Evolutionary conservation across 2,329 filamentous ascomycete species (phyloP), one percentile per base, ranked within the genome.

Genomic region (Cladorrhinum sp.): DNA sequence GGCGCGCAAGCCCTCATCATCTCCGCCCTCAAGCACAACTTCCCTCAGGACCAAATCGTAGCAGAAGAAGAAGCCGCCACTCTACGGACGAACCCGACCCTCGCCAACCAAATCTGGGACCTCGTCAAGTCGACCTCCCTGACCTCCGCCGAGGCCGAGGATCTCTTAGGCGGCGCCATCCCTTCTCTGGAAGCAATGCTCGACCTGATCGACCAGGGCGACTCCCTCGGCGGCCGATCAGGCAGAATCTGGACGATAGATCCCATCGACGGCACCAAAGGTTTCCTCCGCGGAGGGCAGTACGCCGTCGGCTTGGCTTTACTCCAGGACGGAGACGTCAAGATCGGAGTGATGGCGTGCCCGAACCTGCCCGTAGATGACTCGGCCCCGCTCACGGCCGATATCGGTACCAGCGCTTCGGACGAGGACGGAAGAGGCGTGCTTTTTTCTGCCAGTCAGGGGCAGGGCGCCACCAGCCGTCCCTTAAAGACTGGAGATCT

Each of bases 1-100:
- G 95, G 95, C 71, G 96, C 95, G 38, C 95, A 99, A 79, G 93
- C 95, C 29, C 85, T 99, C 66, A 96, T 99, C 76, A 96, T 98
- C 72, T 84, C 88, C 60, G 93, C 93, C 25, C 88, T 99, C 67
- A 88, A 88, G 76, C 85, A 91, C 76, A 91, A 90, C 76, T 99
- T 99, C 79, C 95, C 95, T 18, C 73, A 86, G 36, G 95, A 99
- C 72, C 89, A 91, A 74, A 90, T 99, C 65, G 91, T 99, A 48
- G 95, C 91, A 67, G 95, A 99, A 77, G 95, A 99, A 77, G 95
- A 99, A 77, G 91, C 93, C 7, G 86, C 85, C 62, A 84, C 88
- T 68, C 84, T 99, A 62, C 86, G 91, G 59, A 81, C 87, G 58
- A 88, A 98, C 67, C 78, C 81, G 10, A 77, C 79, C 48, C 81